These are phyloP conservation scores for Odonthalia washingtoniensis DNA, from an alignment of 31 red algal genomes.

Conservation along the genomic window DNA sequence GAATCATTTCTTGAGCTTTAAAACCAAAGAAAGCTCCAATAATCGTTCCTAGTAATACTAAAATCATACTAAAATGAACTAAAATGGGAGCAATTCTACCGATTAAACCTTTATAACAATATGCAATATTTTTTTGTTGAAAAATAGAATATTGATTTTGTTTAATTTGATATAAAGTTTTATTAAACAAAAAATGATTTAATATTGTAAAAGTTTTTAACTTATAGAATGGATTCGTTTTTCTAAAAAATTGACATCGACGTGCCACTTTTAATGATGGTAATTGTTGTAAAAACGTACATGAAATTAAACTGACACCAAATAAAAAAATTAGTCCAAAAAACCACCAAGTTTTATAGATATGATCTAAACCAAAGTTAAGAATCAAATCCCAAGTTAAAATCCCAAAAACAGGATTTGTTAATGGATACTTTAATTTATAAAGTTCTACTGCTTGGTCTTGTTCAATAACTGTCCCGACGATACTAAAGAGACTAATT, in stretches of 20 bases:
- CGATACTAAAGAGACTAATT: slow-evolving; percentile 31
- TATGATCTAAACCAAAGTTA: slow-evolving; percentile 38
- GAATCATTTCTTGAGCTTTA: slow-evolving; percentile 42
- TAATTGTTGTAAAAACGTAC: slow-evolving; percentile 48
- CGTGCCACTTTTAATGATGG: slow-evolving; percentile 23
- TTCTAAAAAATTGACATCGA: slow-evolving; percentile 39
- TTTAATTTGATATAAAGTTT: slow-evolving; percentile 23
- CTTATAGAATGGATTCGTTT: background rate
- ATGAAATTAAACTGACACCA: slow-evolving; percentile 32
- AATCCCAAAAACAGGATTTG: background rate
- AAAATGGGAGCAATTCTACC: slow-evolving; percentile 51
- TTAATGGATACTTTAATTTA: slow-evolving; percentile 47
- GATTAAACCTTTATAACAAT: slow-evolving; percentile 47
- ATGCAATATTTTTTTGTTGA: slow-evolving; percentile 31
- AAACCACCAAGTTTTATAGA: slow-evolving; percentile 54
- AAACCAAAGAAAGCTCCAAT: slow-evolving; percentile 22
- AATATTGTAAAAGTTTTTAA: background rate
- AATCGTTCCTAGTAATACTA: slow-evolving; percentile 18
- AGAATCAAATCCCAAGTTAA: slow-evolving; percentile 37
- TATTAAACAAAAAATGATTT: background rate
- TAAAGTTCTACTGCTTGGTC: slow-evolving; percentile 30
- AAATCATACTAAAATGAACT: slow-evolving; percentile 41
- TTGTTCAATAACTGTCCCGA: slow-evolving; percentile 52
- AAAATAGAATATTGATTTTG: slow-evolving; percentile 17
- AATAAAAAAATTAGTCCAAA: slow-evolving; percentile 18